phyloP scores from a whole-genome alignment of 75 land plant genomes.

The Selaginella moellendorffii region DNA sequence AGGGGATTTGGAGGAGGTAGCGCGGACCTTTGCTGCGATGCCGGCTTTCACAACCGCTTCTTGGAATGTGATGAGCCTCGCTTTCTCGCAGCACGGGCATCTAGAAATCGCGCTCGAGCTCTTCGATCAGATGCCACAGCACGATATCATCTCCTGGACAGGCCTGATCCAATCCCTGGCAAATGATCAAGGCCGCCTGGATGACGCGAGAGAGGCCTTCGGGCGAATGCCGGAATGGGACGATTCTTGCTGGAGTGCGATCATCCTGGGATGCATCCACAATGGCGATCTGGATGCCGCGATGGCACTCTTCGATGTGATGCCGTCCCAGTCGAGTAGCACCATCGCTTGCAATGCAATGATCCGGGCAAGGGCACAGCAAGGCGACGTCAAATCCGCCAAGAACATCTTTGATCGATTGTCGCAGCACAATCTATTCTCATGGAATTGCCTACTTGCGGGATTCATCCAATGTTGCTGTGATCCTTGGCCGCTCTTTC shows the following conservation, averaged over 20 bases:
- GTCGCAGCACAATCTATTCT: not conserved
- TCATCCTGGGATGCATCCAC: not conserved
- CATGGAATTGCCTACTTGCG: not conserved
- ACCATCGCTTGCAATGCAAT: not conserved
- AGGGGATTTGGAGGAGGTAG: slow-evolving; percentile 1
- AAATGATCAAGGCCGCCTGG: too few relatives aligned
- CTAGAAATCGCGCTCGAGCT: not conserved
- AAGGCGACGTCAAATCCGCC: not conserved
- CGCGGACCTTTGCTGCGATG: not conserved
- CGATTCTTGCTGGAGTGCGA: not conserved
- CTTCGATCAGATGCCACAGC: not conserved
- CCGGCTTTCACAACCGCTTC: not conserved
- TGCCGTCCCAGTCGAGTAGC: not conserved
- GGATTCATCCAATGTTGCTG: not conserved
- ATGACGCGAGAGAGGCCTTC: not conserved
- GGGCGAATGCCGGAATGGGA: not conserved
- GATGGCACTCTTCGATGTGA: not conserved
- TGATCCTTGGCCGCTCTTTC: not conserved
- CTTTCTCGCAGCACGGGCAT: not conserved
- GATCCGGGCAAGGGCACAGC: not conserved
- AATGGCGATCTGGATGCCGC: not conserved
- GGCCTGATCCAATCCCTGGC: not conserved
- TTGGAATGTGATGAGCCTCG: not conserved
- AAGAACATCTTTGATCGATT: not conserved
- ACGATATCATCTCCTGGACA: not conserved